Base-by-base conservation (phyloP, 331 rosid species). In the Ulmus americana region DNA sequence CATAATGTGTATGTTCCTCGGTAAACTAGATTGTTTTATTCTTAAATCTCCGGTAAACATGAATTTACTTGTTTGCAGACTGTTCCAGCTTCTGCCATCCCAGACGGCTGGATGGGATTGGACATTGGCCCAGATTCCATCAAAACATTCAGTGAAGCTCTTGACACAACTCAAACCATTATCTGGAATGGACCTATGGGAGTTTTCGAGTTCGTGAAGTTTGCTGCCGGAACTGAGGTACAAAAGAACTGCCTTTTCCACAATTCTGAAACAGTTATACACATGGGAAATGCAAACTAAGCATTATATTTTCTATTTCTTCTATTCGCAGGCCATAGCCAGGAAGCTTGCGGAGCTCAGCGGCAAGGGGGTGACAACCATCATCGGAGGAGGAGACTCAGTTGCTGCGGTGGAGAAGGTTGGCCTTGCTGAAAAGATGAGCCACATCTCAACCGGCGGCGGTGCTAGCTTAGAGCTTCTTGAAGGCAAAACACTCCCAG, bases 151-250 rank as follows among this genome's bases (percentile, higher is more conserved):
- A 79, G 43, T 47, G 81, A 79, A 69, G 81, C 83, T 68, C 76
- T 92, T 83, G 98, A 89, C 14, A 64, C 72, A 8, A 86, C 94
- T 70, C 83, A 85, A 66, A 88, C 95, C 65, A 20, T 89, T 39
- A 86, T 92, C 45, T 92, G 98, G 98, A 92, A 92, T 51, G 98
- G 98, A 76, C 98, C 98, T 39, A 86, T 92, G 98, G 98, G 95
- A 56, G 98, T 92, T 64, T 92, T 89, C 7, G 98, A 92, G 83
- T 89, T 89, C 13, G 94, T 85, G 0, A 86, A 92, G 79, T 92
- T 89, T 76, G 96, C 98, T 4, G 74, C 68, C 6, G 98, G 96
- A 74, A 92, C 98, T 3, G 86, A 75, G 95, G 98, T 89, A 83
- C 15, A 1, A 42, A 45, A 55, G 44, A 14, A 15, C 5, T 22